These are phyloP conservation scores for Metschnikowia henanensis DNA, from an alignment of 805 yeast species.

Conservation along the genomic window DNA sequence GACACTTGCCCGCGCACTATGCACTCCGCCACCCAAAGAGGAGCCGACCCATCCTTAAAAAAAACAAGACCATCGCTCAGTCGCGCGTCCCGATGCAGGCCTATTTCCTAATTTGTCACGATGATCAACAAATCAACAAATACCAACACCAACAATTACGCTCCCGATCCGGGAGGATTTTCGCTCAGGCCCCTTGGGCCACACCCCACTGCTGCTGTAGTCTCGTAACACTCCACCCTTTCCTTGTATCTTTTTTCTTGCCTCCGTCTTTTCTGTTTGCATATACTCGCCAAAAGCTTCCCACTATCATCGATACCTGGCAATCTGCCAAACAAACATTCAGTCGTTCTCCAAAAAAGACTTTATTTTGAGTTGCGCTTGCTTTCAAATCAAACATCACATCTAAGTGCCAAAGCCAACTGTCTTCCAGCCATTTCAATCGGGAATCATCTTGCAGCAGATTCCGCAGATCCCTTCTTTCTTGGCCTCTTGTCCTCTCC, in stretches of 20 bases:
- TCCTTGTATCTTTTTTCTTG: too few species aligned
- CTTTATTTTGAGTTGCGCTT: too few species aligned
- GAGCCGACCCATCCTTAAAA: too few species aligned
- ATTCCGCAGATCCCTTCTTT: neutral
- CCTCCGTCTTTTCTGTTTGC: neutral
- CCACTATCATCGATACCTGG: too few species aligned
- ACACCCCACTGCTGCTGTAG: neutral
- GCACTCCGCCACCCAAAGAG: neutral
- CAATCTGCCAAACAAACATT: neutral
- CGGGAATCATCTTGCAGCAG: neutral
- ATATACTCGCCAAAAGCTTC: neutral
- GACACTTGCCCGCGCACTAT: neutral
- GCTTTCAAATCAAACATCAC: too few species aligned
- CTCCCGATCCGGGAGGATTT: neutral
- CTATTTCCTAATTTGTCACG: constrained; percentile 3
- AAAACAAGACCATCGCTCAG: neutral
- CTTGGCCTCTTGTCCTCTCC: neutral
- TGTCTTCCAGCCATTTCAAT: too few species aligned
- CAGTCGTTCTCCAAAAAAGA: neutral
- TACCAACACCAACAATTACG: neutral
- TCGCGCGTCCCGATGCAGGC: neutral
- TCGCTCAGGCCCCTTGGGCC: neutral
- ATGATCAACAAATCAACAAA: neutral
- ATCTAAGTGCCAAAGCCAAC: too few species aligned
- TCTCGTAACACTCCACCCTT: neutral